A percentile compares a stretch with the other conserved stretches of the same genome.
phyloP scores from a whole-genome alignment of 306 rosid species.

The Chamaecrista fasciculata region DNA sequence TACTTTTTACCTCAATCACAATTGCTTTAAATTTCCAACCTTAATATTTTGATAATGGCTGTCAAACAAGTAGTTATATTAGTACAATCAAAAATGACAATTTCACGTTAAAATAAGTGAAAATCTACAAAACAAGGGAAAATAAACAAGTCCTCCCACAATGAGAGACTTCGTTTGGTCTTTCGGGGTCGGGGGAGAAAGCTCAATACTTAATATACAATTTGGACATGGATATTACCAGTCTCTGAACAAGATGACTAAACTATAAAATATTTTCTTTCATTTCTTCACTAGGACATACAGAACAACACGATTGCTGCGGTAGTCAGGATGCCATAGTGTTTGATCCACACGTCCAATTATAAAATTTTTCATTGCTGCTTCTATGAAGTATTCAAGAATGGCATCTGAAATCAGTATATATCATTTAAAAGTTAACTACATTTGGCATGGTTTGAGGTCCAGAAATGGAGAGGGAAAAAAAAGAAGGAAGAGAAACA shows the following conservation, averaged over 20 bases:
- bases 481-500: not conserved
- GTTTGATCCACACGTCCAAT: slow-evolving; percentile 76
- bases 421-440: slow-evolving; percentile 18
- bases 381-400: slow-evolving; percentile 74
- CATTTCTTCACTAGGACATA: slow-evolving; percentile 68
- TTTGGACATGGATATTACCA: not conserved
- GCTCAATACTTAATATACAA: slow-evolving; percentile 7
- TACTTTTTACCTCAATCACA: not conserved
- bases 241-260: not conserved
- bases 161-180: not conserved
- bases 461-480: not conserved
- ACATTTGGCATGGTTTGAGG: not conserved
- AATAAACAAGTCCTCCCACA: not conserved
- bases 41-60: not conserved
- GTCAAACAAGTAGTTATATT: not conserved
- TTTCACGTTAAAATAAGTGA: not conserved
- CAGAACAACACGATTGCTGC: slow-evolving; percentile 69
- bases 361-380: slow-evolving; percentile 59
- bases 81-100: not conserved
- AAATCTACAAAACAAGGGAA: not conserved
- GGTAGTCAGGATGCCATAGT: slow-evolving; percentile 76
- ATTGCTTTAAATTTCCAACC: not conserved
- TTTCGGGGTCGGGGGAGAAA: not conserved
- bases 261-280: slow-evolving; percentile 7
- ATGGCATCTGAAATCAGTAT: slow-evolving; percentile 62